phyloP scores from a whole-genome alignment of 2,329 filamentous ascomycete species.

The Diaporthe citri region DNA sequence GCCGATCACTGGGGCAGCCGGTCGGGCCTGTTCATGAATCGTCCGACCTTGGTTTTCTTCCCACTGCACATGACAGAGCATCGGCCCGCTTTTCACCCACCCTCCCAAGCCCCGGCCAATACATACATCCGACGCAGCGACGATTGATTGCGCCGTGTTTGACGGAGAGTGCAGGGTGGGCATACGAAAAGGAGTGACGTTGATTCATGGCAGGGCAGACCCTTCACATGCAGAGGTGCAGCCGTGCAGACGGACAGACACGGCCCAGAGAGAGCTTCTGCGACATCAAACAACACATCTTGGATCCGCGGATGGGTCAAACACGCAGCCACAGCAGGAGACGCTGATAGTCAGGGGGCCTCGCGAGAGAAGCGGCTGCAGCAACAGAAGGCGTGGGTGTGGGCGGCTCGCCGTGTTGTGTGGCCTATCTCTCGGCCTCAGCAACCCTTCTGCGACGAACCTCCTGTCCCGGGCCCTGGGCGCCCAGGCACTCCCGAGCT shows the following conservation, averaged over 20 bases:
- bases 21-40: not conserved
- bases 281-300: slow-evolving; percentile 20
- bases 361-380: not conserved
- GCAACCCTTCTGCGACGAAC: slow-evolving; percentile 23
- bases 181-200: not conserved
- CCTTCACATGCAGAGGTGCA: not conserved
- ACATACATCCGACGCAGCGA: slow-evolving; percentile 3
- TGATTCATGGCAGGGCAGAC: not conserved
- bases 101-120: not conserved
- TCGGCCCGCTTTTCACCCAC: not conserved
- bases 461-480: slow-evolving; percentile 23
- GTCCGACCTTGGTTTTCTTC: slow-evolving; percentile 9
- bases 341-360: slow-evolving; percentile 9
- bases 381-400: not conserved
- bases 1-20: not conserved
- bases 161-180: not conserved
- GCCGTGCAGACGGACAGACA: not conserved
- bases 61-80: not conserved
- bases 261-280: not conserved
- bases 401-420: not conserved
- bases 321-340: slow-evolving; percentile 26
- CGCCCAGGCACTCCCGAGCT: slow-evolving; percentile 26
- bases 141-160: slow-evolving; percentile 24
- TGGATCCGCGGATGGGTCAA: slow-evolving; percentile 24
- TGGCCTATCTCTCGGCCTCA: slow-evolving; percentile 8